Conservation (phyloP, 192 early-diverging fungal species). For the Coemansia sp. region DNA sequence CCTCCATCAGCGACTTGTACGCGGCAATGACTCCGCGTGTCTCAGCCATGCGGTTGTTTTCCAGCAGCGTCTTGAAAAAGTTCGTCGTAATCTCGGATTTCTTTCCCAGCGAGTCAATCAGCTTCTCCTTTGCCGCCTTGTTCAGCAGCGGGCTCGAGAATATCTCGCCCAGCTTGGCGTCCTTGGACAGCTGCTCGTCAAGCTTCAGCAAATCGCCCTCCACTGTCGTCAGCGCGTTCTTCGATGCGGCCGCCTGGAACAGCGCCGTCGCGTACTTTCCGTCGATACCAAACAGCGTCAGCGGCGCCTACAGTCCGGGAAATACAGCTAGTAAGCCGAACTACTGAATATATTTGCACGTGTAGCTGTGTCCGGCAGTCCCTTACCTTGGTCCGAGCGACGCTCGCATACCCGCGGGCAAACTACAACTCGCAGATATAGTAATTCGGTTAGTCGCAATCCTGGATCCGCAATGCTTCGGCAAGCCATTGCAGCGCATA, state of each 20-base stretch:
- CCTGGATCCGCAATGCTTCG: too few relatives aligned
- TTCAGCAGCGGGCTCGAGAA: constrained; percentile 85
- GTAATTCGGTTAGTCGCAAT: neutral
- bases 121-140: constrained; percentile 68
- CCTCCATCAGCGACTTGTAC: constrained; percentile 80
- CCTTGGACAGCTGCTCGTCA: constrained; percentile 63
- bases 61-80: constrained; percentile 87
- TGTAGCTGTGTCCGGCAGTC: too few relatives aligned
- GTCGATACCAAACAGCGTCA: constrained; percentile 87
- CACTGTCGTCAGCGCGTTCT: constrained; percentile 72
- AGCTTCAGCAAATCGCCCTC: constrained; percentile 79
- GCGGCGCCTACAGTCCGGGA: constrained; percentile 69
- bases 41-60: constrained; percentile 90
- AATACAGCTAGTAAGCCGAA: neutral
- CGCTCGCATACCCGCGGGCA: constrained; percentile 59
- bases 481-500: too few relatives aligned
- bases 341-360: neutral
- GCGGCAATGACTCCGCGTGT: constrained; percentile 76
- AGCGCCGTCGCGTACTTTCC: constrained; percentile 97
- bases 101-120: constrained; percentile 63
- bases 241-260: constrained; percentile 85
- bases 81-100: constrained; percentile 81
- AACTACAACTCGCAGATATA: constrained; percentile 37
- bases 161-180: constrained; percentile 64
- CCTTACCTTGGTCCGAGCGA: constrained; percentile 52